Base-by-base conservation (phyloP, 2,329 filamentous ascomycete species). In the Chaetoscypha palmicola region DNA sequence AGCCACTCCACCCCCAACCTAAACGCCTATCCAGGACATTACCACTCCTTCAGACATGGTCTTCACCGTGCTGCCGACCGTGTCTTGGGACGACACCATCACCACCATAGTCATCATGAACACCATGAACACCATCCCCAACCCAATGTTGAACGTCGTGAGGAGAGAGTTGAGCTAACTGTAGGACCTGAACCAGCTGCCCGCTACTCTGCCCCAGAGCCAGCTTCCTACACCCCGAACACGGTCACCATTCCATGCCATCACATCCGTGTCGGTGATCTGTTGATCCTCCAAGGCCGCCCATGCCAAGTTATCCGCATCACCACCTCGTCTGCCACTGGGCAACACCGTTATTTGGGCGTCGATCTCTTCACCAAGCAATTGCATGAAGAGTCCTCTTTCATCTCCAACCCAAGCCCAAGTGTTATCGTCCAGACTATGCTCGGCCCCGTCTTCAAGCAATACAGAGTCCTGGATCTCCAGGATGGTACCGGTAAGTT, bases 301-400 rank as follows among this genome's bases (percentile, higher is more conserved):
- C 90, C 92, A 64, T 97, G 89, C 86, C 92, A 98, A 81, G 91
- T 98, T 69, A 98, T 98, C 77, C 91, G 91, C 68, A 96, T 98
- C 83, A 95, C 89, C 58, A 95, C 90, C 71, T 97, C 91, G 46
- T 79, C 87, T 58, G 91, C 94, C 75, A 98, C 92, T 52, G 92
- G 92, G 68, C 92, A 98, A 81, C 91, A 98, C 83, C 87, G 92
- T 67, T 98, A 97, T 81, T 86, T 98, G 54, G 92, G 92, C 80
- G 92, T 98, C 59, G 92, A 98, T 71, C 86, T 98, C 64, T 98
- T 98, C 87, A 96, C 90, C 78, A 94, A 95, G 80, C 88, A 97
- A 76, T 81, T 98, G 57, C 89, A 97, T 66, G 92, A 98, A 76
- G 92, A 98, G 83, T 95, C 88, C 46, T 91, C 85, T 62, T 96